Evolutionary conservation across 768 basidiomycete genomes (phyloP).

Genomic region (Epithele typhae): DNA sequence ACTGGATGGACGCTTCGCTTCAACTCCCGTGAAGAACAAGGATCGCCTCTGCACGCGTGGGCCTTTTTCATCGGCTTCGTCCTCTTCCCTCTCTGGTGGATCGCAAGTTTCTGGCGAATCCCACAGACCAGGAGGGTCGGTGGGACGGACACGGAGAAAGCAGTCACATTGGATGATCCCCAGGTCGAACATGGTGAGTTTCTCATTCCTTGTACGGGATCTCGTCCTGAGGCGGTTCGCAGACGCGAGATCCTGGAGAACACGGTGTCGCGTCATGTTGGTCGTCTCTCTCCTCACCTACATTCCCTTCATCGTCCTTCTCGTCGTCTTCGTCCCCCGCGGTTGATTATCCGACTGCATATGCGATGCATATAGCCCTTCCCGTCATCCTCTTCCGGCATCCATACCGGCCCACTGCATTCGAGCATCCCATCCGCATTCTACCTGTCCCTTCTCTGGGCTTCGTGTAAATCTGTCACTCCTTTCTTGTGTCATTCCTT

Average conservation of each 20-base stretch:
- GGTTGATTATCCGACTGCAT: not conserved
- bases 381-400: conserved; percentile 4
- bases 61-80: conserved; percentile 72
- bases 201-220: not conserved
- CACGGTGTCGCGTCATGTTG: conserved; percentile 71
- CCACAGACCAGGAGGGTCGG: conserved; percentile 62
- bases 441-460: not conserved
- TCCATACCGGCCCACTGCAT: not conserved
- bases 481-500: conserved; percentile 12
- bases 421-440: not conserved
- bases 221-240: conserved; percentile 5
- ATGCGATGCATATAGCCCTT: not conserved
- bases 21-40: conserved; percentile 47
- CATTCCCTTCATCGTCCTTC: conserved; percentile 71
- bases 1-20: conserved; percentile 63
- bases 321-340: conserved; percentile 54
- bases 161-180: conserved; percentile 70
- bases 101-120: conserved; percentile 53
- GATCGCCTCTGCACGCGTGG: conserved; percentile 66
- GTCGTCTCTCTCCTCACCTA: conserved; percentile 67
- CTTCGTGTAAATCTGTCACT: conserved; percentile 7
- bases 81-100: conserved; percentile 57
- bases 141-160: conserved; percentile 56
- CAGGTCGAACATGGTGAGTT: conserved; percentile 72
- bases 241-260: conserved; percentile 76